Base-by-base conservation (phyloP, 805 yeast species). In the Nakazawaea ernobii region DNA sequence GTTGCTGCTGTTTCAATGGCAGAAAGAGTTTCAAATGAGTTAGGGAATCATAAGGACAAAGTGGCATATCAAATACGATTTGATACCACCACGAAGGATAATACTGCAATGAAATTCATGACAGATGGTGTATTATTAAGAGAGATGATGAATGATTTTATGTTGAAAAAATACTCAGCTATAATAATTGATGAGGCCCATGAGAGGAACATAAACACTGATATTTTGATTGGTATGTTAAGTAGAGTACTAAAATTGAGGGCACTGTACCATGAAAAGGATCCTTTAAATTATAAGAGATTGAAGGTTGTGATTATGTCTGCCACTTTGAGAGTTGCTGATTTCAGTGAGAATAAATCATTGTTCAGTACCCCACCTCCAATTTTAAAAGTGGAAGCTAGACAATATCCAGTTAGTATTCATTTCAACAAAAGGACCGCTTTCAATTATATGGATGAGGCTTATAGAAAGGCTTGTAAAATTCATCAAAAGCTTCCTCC, bases 101-200 rank as follows among this genome's bases (percentile, higher is more conserved):
- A 79, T 40, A 89, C 96, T 0, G 82, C 84, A 13, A 63, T 89
- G 60, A 89, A 89, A 59, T 89, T 88, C 57, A 88, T 89, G 96
- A 89, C 96, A 1, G 96, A 89, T 69, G 96, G 96, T 77, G 97
- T 94, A 24, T 67, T 94, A 45, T 68, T 95, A 33, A 75, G 98
- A 55, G 99, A 94, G 65, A 83, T 94, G 87, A 84, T 92, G 85
- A 71, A 78, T 1, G 99, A 94, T 59, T 84, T 94, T 51, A 67
- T 84, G 52, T 69, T 95, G 43, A 73, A 79, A 32, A 87, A 86
- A 58, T 94, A 94, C 62, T 90, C 97, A 0, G 83, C 86, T 0
- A 75, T 94, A 39, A 76, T 95, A 27, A 87, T 94, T 50, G 99
- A 94, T 69, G 99, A 94, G 66, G 99, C 99, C 0, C 99, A 94